Evolutionary conservation across 805 yeast genomes (phyloP).

Genomic region (Lipomyces mesembrius): DNA sequence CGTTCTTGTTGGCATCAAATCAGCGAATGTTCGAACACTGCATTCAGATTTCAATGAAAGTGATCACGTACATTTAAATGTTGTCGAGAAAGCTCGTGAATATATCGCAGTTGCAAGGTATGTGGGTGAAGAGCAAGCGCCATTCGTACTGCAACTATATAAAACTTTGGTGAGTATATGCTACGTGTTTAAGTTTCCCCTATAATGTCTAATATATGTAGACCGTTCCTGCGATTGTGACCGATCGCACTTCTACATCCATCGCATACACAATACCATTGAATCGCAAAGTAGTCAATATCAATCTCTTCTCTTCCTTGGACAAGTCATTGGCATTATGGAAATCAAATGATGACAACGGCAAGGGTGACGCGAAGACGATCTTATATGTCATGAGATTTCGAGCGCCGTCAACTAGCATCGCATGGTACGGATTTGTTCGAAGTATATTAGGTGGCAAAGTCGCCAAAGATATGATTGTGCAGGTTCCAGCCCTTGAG

Average conservation of each 20-base stretch:
- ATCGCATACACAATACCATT: slow-evolving; percentile 25
- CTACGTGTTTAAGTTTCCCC: not conserved
- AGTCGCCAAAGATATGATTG: slow-evolving; percentile 43
- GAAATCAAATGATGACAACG: slow-evolving; percentile 34
- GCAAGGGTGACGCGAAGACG: slow-evolving; percentile 30
- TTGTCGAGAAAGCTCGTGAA: slow-evolving; percentile 79
- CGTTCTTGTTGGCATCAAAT: slow-evolving; percentile 68
- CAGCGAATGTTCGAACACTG: slow-evolving; percentile 43
- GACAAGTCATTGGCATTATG: slow-evolving; percentile 72
- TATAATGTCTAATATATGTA: slow-evolving; percentile 6
- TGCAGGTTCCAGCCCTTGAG: slow-evolving; percentile 55
- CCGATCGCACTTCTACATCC: slow-evolving; percentile 39
- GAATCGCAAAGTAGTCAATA: slow-evolving; percentile 44
- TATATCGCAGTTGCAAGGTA: slow-evolving; percentile 71
- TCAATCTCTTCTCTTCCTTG: slow-evolving; percentile 63
- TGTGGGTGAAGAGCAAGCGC: slow-evolving; percentile 57
- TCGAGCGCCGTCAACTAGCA: slow-evolving; percentile 57
- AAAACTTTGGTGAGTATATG: slow-evolving; percentile 43
- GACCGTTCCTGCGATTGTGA: slow-evolving; percentile 28
- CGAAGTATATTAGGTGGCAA: slow-evolving; percentile 52
- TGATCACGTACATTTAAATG: slow-evolving; percentile 58
- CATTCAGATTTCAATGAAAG: slow-evolving; percentile 53
- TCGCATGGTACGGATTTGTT: slow-evolving; percentile 68
- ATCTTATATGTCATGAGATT: slow-evolving; percentile 61
- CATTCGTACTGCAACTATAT: slow-evolving; percentile 68